A percentile compares a stretch with the other conserved stretches of the same genome.
Conservation (phyloP, 306 rosid genomes). For the Medicago lupulina region DNA sequence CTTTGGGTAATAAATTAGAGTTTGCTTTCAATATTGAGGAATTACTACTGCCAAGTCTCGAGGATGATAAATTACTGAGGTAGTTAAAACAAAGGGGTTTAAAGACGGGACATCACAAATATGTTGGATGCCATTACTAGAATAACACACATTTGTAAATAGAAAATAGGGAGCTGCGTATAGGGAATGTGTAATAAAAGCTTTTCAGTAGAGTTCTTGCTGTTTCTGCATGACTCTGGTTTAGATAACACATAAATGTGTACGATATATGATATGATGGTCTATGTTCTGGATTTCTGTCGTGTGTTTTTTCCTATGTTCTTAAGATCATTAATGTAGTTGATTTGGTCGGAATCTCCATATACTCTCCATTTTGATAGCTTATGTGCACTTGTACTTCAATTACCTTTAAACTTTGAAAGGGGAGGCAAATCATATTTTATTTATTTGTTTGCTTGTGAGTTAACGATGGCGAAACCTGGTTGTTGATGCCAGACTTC, state of each 20-base stretch:
- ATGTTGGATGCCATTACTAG: slow-evolving; percentile 34
- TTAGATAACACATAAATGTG: slow-evolving; percentile 9
- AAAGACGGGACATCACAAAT: not conserved
- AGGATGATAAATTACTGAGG: slow-evolving; percentile 25
- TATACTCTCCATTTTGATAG: slow-evolving; percentile 28
- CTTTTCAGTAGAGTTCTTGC: slow-evolving; percentile 11
- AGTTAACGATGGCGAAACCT: slow-evolving; percentile 13
- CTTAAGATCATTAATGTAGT: not conserved
- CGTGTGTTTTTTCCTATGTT: not conserved
- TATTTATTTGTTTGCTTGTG: slow-evolving; percentile 16
- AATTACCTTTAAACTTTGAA: not conserved
- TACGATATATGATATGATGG: not conserved
- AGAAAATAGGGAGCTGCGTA: slow-evolving; percentile 9
- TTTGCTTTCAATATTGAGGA: slow-evolving; percentile 28
- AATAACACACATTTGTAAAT: not conserved
- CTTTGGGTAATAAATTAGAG: slow-evolving; percentile 26
- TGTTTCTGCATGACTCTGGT: slow-evolving; percentile 29
- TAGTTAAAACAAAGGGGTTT: not conserved
- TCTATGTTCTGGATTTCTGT: slow-evolving; percentile 30
- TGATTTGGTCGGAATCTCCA: slow-evolving; percentile 2
- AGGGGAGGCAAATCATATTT: slow-evolving; percentile 7
- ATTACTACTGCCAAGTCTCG: slow-evolving; percentile 10
- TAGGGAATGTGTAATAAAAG: slow-evolving; percentile 27
- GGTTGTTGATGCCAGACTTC: slow-evolving; percentile 2
- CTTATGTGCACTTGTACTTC: slow-evolving; percentile 8